Base-by-base conservation (phyloP, 495 filamentous ascomycete species). In the Aspergillus incahuasiensis region DNA sequence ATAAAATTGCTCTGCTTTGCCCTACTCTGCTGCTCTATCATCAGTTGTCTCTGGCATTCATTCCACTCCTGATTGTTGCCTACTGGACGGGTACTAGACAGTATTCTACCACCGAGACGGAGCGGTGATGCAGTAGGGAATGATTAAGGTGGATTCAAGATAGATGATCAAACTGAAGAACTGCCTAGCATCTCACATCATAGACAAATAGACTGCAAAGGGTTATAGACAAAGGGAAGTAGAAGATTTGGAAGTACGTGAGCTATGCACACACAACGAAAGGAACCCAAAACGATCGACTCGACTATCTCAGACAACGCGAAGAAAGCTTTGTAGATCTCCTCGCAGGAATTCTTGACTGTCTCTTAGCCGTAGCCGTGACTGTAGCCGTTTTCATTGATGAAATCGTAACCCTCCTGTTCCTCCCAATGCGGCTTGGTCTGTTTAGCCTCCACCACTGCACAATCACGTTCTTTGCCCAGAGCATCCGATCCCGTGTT, bases 381-480 rank as follows among this genome's bases (percentile, higher is more conserved):
- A 19, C 20, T 18, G 30, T 32, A 13, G 24, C 35, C 21, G 30
- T n/a, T n/a, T 24, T 9, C 44, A 1, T 15, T 2, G 43, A 22
- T 22, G 12, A 6, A 18, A 20, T 16, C 6, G 12, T 35, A 35
- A 35, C 13, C 13, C 32, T 35, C 12, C 13, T 41, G n/a, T 43
- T 59, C 34, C 58, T 57, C 15, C 58, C 60, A n/a, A n/a, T n/a
- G n/a, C n/a, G n/a, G n/a, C 20, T 52, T 62, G 22, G 63, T 30
- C 53, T 58, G 38, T 46, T 35, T 22, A 54, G 48, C 57, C 66
- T 76, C 79, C 79, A 81, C 57, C 68, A 72, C 34, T 66, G 61
- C 46, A 72, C 60, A 24, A 87, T 82, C 6, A 71, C 72, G 7
- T 63, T 58, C 8, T 80, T 82, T 12, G 84, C 84, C 63, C 75